phyloP scores from a whole-genome alignment of 177 flowering plant genomes.

The Vitis hybrid region DNA sequence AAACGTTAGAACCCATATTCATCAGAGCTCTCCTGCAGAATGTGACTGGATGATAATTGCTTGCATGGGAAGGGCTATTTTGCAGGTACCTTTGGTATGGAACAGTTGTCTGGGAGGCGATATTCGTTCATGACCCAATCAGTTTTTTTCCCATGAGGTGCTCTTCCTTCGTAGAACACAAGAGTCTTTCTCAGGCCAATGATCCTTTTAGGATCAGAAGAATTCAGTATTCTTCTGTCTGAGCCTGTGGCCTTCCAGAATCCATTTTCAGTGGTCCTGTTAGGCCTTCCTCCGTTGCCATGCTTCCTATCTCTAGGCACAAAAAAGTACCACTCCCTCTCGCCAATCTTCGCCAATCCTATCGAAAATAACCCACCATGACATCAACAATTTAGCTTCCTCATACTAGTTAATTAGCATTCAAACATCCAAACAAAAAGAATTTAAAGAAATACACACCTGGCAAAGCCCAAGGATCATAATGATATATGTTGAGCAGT shows the following conservation, averaged over 20 bases:
- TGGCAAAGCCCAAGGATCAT: slow-evolving; percentile 88
- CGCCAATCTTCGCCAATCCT: slow-evolving; percentile 84
- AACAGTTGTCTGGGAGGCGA: slow-evolving; percentile 60
- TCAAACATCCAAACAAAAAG: background rate
- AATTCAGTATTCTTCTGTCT: slow-evolving; percentile 60
- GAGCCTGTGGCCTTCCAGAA: slow-evolving; percentile 99
- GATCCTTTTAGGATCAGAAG: slow-evolving; percentile 54
- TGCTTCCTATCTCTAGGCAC: slow-evolving; percentile 84
- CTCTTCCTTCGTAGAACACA: slow-evolving; percentile 87
- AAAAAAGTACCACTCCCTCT: slow-evolving; percentile 96
- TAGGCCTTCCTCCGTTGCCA: slow-evolving; percentile 80
- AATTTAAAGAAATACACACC: slow-evolving; percentile 34
- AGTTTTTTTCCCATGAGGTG: slow-evolving; percentile 74
- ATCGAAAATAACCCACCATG: background rate
- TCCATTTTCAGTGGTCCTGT: slow-evolving; percentile 73
- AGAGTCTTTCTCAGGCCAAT: slow-evolving; percentile 81
- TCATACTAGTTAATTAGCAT: background rate
- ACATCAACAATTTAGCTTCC: background rate
- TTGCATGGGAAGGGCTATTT: background rate
- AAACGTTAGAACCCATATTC: background rate
- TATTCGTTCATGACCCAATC: slow-evolving; percentile 99
- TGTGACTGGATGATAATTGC: no score
- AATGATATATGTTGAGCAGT: slow-evolving; percentile 63
- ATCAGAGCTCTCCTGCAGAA: no score
- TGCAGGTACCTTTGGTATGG: slow-evolving; percentile 49